A percentile compares a stretch with the other conserved stretches of the same genome.
Evolutionary conservation across 139 green algal species (phyloP).

Genomic region (Coelastrella sp.): DNA sequence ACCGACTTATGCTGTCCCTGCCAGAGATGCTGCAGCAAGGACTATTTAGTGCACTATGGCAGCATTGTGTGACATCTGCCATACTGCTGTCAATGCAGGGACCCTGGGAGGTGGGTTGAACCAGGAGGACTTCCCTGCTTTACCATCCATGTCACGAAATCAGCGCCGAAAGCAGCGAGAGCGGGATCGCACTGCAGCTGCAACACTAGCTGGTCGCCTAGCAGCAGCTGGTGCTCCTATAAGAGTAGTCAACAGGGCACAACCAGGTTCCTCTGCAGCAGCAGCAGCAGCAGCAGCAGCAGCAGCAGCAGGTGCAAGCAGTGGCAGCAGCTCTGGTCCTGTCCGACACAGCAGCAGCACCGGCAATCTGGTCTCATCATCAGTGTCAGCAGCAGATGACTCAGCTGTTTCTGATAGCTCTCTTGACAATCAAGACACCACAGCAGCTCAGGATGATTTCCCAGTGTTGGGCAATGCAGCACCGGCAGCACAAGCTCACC

Average conservation of each 20-base stretch:
- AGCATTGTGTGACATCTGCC: not conserved
- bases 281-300: conserved; percentile 2
- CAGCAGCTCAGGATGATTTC: conserved; percentile 48
- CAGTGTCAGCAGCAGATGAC: not conserved
- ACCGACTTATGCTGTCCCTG: not conserved
- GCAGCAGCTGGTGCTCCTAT: conserved; percentile 42
- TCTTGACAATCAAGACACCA: too few species aligned
- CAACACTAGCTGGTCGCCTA: conserved; percentile 55
- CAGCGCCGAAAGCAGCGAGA: conserved; percentile 51
- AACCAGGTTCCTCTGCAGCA: not conserved
- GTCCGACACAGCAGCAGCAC: not conserved
- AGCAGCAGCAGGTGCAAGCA: conserved; percentile 29
- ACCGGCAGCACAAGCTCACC: conserved; percentile 22
- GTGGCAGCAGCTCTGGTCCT: too few species aligned
- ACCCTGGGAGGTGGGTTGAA: not conserved
- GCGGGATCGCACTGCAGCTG: conserved; percentile 20
- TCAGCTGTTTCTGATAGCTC: not conserved
- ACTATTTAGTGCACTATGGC: too few species aligned
- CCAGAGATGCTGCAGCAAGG: not conserved
- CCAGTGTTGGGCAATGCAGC: conserved; percentile 44
- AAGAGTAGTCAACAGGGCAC: conserved; percentile 50
- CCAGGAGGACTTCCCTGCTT: conserved; percentile 77
- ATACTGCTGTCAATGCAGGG: not conserved
- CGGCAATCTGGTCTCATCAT: conserved; percentile 6
- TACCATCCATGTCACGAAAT: conserved; percentile 60